Evolutionary conservation across 768 basidiomycete species (phyloP), one percentile per base, ranked within the genome.

Genomic region (Boletus rufocinnamomeus): DNA sequence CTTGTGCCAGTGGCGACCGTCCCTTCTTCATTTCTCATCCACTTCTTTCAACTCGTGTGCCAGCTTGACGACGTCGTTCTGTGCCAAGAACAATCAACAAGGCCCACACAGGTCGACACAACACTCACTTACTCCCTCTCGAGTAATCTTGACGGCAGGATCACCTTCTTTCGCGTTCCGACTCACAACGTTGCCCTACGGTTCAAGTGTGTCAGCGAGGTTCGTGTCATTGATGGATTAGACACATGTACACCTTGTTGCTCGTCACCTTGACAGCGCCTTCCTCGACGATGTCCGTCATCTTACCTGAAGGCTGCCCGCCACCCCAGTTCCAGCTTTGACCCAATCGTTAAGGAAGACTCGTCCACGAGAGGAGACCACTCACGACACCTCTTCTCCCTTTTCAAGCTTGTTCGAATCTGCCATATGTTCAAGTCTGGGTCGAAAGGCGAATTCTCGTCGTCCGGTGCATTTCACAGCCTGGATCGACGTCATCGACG

Each of bases 51-150:
- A 59, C 67, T 83, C 80, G 56, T 81, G 79, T 0, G 80, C 79
- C 9, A 79, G 70, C 75, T 82, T 82, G 48, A 82, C 80, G 3
- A 80, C 79, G 59, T 82, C 75, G 56, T 81, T 83, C 79, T 82
- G 32, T 23, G 17, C 21, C 25, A 23, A 9, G 43, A 25, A 34
- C 16, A 37, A 10, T 46, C 21, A 47, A 48, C 28, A 48, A 32
- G n/a, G 5, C 5, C 4, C 6, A 9, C 16, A n/a, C 14, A 40
- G 8, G 57, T 23, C 37, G 21, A 48, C 21, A 41, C 4, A 6
- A 34, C 3, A 76, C 79, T 63, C 61, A 80, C 81, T 32, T 11
- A 32, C 34, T 23, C 80, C 79, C 32, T 74, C 64, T 34, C 79
- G 72, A 30, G 73, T 61, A 52, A 83, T 81, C 59, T 78, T 77